A percentile compares a stretch with the other conserved stretches of the same genome.
Evolutionary conservation across 805 yeast species (phyloP).

Genomic region (Brettanomyces naardenensis): DNA sequence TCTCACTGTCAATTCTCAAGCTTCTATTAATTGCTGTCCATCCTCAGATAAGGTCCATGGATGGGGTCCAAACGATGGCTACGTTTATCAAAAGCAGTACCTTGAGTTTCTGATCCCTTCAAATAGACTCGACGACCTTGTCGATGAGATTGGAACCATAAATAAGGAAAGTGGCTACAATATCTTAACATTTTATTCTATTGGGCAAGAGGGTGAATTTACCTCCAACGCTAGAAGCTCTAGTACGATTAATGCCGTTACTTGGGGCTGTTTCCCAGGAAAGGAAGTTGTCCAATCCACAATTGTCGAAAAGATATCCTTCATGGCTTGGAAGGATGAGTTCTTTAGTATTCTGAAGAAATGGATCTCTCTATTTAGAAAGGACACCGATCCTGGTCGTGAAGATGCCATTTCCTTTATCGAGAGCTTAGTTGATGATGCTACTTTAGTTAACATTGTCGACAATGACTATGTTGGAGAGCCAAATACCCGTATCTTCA

Average conservation of each 20-base stretch:
- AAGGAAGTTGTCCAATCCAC: conserved; percentile 93
- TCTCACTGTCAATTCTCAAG: conserved; percentile 87
- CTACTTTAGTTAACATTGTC: conserved; percentile 77
- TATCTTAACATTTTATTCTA: conserved; percentile 71
- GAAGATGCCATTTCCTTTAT: conserved; percentile 32
- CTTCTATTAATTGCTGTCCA: conserved; percentile 73
- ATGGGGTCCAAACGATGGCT: conserved; percentile 94
- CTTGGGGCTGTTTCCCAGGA: conserved; percentile 98
- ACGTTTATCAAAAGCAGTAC: conserved; percentile 91
- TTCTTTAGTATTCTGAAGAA: conserved; percentile 76
- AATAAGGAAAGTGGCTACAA: conserved; percentile 37
- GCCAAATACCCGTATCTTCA: conserved; percentile 5
- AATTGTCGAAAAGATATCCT: conserved; percentile 84
- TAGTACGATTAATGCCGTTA: conserved; percentile 81
- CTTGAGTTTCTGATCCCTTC: conserved; percentile 77
- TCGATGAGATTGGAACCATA: conserved; percentile 36
- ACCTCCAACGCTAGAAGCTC: conserved; percentile 50
- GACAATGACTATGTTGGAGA: conserved; percentile 63
- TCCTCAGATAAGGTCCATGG: conserved; percentile 72
- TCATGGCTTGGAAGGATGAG: conserved; percentile 96
- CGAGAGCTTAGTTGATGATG: conserved; percentile 43
- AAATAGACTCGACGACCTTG: conserved; percentile 27
- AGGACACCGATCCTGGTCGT: conserved; percentile 19
- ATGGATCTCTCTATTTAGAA: conserved; percentile 46
- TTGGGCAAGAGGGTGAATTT: conserved; percentile 48